Conservation (phyloP, 1,284 basidiomycete genomes). For the Sparassis latifolia region DNA sequence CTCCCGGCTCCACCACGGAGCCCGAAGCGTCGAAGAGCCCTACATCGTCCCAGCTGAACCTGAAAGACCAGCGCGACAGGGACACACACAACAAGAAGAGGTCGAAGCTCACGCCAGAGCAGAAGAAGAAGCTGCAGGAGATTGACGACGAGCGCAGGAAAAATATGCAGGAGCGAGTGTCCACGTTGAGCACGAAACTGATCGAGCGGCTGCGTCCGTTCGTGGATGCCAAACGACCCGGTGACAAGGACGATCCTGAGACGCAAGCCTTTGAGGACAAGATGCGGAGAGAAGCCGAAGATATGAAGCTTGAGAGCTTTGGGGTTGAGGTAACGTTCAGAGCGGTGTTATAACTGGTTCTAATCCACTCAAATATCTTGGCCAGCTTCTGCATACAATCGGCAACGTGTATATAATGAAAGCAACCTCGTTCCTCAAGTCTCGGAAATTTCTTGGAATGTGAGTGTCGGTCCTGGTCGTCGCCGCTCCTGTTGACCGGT, state of each 20-base stretch:
- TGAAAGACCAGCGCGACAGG: constrained; percentile 16
- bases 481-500: neutral
- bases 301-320: constrained; percentile 97
- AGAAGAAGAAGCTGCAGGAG: constrained; percentile 75
- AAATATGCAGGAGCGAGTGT: constrained; percentile 74
- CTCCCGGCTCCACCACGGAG: constrained; percentile 6
- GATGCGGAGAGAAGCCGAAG: constrained; percentile 87
- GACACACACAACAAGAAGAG: constrained; percentile 38
- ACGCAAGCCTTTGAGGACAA: constrained; percentile 70
- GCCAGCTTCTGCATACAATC: constrained; percentile 76
- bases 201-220: constrained; percentile 81
- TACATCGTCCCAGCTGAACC: constrained; percentile 12
- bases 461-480: constrained; percentile 31
- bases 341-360: neutral
- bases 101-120: constrained; percentile 73
- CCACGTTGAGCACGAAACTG: constrained; percentile 70
- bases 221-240: constrained; percentile 85
- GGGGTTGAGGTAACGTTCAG: constrained; percentile 76
- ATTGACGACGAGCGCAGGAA: constrained; percentile 76
- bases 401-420: constrained; percentile 92
- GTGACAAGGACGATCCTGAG: constrained; percentile 82
- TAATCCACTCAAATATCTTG: neutral
- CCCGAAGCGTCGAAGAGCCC: constrained; percentile 10
- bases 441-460: constrained; percentile 86
- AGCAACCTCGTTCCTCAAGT: constrained; percentile 89